A percentile compares a stretch with the other conserved stretches of the same genome.
Conservation (phyloP, 176 grass and related monocot genomes). For the Oryza rufipogon region DNA sequence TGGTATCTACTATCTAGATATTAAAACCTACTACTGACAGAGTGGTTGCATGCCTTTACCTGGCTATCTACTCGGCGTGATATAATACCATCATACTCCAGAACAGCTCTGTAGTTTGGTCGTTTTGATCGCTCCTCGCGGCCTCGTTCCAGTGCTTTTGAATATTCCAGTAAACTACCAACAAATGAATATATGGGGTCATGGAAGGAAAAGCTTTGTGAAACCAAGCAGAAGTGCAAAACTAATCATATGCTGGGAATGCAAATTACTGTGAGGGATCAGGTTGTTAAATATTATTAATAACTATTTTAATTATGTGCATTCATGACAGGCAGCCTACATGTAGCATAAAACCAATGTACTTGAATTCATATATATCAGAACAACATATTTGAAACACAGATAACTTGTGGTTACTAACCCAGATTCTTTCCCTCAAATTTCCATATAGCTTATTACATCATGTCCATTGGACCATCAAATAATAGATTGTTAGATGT, state of each 20-base stretch:
- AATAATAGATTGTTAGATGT: background rate
- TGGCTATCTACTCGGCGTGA: conserved; percentile 60
- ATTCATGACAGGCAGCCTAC: background rate
- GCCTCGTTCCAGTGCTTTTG: conserved; percentile 61
- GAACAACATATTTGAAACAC: background rate
- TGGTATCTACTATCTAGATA: conserved; percentile 24
- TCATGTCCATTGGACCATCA: background rate
- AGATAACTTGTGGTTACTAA: background rate
- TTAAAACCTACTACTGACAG: background rate
- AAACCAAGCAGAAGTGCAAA: conserved; percentile 21
- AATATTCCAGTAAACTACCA: conserved; percentile 77
- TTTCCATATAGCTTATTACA: background rate
- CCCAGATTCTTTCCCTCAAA: background rate
- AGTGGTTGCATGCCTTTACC: conserved; percentile 43
- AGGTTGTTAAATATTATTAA: background rate
- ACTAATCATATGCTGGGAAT: background rate
- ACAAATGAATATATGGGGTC: conserved; percentile 28
- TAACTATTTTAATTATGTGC: background rate
- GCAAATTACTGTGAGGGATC: background rate
- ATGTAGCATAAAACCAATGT: background rate
- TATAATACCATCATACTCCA: conserved; percentile 80
- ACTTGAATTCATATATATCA: background rate
- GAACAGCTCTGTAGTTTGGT: conserved; percentile 77
- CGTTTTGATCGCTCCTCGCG: conserved; percentile 73
- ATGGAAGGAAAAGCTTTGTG: background rate